Base-by-base conservation (phyloP, 306 rosid genomes). In the Citrullus amarus region DNA sequence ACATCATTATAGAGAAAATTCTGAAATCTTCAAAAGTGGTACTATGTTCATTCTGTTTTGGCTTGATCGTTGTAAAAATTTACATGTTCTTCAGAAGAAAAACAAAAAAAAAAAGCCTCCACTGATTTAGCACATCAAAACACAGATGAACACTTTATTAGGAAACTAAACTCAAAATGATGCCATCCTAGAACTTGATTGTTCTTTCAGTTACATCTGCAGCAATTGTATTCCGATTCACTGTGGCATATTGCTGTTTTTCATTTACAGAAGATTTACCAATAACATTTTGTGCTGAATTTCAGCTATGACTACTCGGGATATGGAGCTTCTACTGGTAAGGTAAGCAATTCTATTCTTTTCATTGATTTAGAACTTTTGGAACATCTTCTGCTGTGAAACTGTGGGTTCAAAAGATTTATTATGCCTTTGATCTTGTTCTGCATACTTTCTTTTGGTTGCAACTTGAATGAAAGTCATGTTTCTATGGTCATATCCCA, bases 251-350 rank as follows among this genome's bases (percentile, higher is more conserved):
- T 73, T 71, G 32, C 41, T 72, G 77, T 5, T 72, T 48, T 8
- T 48, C 43, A 46, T 72, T 28, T 61, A 51, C 60, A 44, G 44
- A 78, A 72, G 63, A 55, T 7, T 73, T 73, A 18, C 9, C 22
- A 56, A 61, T 80, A 46, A 46, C 44, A 50, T 50, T 20, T 73
- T 81, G 32, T 85, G 85, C 74, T 77, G 8, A 79, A 28, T 83
- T 85, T 87, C 93, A 96, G 99, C 87, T 96, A 96, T 73, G 99
- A 96, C 86, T 96, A 93, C 83, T 96, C 99, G 57, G 99, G 99
- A 48, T 96, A 96, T 67, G 99, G 99, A 81, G 92, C 90, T 66
- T 96, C 98, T 41, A 80, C 93, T 28, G 99, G 99, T 79, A 96
- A 96, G 96, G 99, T 96, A 86, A 83, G 97, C 79, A 51, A 43